These are phyloP conservation scores for Sicyos baderoa DNA, from an alignment of 306 rosid genomes.

Conservation along the genomic window DNA sequence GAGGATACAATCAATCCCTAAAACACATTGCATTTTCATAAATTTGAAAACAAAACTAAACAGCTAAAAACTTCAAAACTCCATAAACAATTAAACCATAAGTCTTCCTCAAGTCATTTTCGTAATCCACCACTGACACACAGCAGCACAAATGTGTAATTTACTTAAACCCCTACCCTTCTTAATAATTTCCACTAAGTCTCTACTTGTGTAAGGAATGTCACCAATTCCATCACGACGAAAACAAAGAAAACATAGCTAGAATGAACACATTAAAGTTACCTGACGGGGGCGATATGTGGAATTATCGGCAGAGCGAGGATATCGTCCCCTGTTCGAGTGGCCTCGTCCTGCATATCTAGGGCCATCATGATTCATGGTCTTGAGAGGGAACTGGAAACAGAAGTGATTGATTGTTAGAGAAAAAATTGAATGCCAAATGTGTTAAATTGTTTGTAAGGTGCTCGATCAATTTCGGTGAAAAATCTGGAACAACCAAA, in stretches of 20 bases:
- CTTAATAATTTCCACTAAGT: background rate
- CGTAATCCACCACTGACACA: background rate
- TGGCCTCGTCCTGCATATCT: background rate
- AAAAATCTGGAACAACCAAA: background rate
- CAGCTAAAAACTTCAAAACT: background rate
- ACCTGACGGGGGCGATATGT: conserved; percentile 13
- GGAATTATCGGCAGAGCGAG: background rate
- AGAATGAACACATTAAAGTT: too few relatives aligned
- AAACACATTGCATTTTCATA: background rate
- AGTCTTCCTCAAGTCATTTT: background rate
- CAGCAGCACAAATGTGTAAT: background rate
- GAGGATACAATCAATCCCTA: background rate
- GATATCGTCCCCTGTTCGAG: conserved; percentile 1
- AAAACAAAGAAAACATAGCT: too few relatives aligned
- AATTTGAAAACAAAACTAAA: background rate
- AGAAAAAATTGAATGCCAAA: background rate
- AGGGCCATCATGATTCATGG: conserved; percentile 3
- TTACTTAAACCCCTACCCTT: background rate
- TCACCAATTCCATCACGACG: too few relatives aligned
- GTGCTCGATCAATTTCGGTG: background rate
- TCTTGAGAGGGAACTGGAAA: background rate
- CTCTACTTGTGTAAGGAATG: too few relatives aligned
- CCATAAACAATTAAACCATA: background rate
- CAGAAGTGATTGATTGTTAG: background rate
- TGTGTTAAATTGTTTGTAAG: background rate